Conservation (phyloP, 352 stramenopile species). For the Globisporangium mamillatum region DNA sequence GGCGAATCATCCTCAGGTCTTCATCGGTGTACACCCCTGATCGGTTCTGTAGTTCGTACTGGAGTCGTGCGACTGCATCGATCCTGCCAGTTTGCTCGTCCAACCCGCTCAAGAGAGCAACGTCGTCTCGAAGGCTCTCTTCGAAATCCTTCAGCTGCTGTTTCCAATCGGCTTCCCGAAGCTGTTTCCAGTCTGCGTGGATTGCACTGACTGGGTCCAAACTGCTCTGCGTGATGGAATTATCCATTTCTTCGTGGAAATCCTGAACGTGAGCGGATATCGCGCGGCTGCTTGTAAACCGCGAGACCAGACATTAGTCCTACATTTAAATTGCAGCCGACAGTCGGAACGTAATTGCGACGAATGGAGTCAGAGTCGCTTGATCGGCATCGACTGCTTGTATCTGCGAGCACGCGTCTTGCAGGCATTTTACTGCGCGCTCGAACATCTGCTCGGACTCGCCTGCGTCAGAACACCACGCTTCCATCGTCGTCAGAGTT, state of each 20-base stretch:
- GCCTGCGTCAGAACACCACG: neutral
- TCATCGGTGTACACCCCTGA: neutral
- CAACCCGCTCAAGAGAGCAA: neutral
- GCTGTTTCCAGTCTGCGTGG: neutral
- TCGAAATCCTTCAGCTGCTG: neutral
- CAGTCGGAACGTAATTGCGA: neutral
- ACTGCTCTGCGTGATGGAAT: neutral
- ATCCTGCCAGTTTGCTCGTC: neutral
- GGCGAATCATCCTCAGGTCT: neutral
- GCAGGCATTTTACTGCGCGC: neutral
- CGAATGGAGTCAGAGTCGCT: neutral
- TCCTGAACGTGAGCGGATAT: neutral
- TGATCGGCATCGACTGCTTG: neutral
- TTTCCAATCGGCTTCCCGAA: neutral
- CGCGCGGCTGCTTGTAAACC: neutral
- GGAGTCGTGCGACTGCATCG: neutral
- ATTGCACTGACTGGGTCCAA: neutral
- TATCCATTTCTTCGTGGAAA: constrained; percentile 3
- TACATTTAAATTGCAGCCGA: neutral
- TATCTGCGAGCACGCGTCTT: neutral
- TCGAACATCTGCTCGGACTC: neutral
- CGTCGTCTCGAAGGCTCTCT: neutral
- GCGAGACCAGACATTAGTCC: neutral
- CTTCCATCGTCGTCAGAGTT: neutral
- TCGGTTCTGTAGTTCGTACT: neutral